Base-by-base conservation (phyloP, 768 basidiomycete genomes). In the Crucibulum laeve region DNA sequence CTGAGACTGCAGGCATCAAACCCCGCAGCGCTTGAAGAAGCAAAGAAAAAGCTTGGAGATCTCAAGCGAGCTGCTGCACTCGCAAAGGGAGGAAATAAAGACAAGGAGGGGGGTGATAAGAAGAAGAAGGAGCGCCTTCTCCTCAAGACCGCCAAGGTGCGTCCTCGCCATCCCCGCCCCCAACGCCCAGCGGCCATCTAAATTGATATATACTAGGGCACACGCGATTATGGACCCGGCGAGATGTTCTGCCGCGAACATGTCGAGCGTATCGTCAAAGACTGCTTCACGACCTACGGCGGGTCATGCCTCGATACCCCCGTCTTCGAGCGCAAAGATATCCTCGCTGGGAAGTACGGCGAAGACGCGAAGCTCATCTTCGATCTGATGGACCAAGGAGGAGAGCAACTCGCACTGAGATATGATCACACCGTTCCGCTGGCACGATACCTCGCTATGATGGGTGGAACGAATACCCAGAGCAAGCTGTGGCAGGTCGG, bases 401-500 rank as follows among this genome's bases (percentile, higher is more conserved):
- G 96, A 4, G 96, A 99, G 63, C 80, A 98, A 56, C 84, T 97
- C 40, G 90, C 91, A 8, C 66, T 99, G 53, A 73, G 96, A 42
- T 98, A 98, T 57, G 95, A 99, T 60, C 85, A 98, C 57, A 99
- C 95, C 18, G 95, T 98, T 19, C 96, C 96, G 4, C 84, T 99
- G 33, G 96, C 95, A 17, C 74, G 96, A 24, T 94, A 91, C 63
- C 71, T 99, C 14, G 95, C 96, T 21, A 98, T 99, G 93, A 82
- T 82, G 46, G 87, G 91, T n/a, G 82, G 80, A n/a, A 84, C 74
- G 50, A 77, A 63, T 53, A 68, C 76, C 4, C 82, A 83, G 52
- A 70, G 82, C 49, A 98, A 98, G 67, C 62, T 97, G 11, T 99
- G 92, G 84, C 96, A 98, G 63, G 84, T 99, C 40, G 94, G 93